Conservation (phyloP, 768 basidiomycete species). For the Cystobasidiopsis lactophilus region DNA sequence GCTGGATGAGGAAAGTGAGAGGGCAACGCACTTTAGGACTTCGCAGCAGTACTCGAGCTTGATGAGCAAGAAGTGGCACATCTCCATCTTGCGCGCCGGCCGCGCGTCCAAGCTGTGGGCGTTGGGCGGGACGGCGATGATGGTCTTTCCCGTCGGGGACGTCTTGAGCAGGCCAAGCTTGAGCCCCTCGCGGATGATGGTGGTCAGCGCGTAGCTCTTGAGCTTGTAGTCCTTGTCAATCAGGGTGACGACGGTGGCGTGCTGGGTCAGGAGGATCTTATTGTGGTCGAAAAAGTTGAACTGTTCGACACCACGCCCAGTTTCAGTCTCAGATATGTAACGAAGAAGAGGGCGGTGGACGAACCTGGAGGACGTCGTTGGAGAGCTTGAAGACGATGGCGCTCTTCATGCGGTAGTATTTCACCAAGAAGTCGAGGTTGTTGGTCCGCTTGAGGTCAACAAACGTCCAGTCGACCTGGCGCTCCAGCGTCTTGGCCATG, state of each 20-base stretch:
- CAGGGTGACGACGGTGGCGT: slow-evolving; percentile 58
- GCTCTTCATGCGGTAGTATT: slow-evolving; percentile 88
- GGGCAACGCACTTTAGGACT: slow-evolving; percentile 30
- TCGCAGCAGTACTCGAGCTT: slow-evolving; percentile 75
- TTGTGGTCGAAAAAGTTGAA: slow-evolving; percentile 99
- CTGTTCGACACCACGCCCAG: slow-evolving; percentile 32
- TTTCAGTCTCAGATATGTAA: background rate
- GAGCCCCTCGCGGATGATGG: slow-evolving; percentile 12
- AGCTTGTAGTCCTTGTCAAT: slow-evolving; percentile 32
- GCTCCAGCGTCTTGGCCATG: slow-evolving; percentile 72
- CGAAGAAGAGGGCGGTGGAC: background rate
- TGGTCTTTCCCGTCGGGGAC: slow-evolving; percentile 1
- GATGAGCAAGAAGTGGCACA: slow-evolving; percentile 32
- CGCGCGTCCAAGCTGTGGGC: background rate
- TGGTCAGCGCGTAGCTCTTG: slow-evolving; percentile 11
- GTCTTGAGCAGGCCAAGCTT: background rate
- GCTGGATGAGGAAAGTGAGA: too few species aligned
- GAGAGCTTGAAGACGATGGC: slow-evolving; percentile 92
- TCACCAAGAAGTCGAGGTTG: slow-evolving; percentile 90
- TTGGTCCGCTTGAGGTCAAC: slow-evolving; percentile 42
- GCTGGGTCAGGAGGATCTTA: slow-evolving; percentile 67
- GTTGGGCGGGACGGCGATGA: background rate
- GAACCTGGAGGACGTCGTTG: slow-evolving; percentile 81
- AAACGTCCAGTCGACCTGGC: slow-evolving; percentile 64
- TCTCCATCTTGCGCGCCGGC: slow-evolving; percentile 1